Evolutionary conservation across 257 asterid species (phyloP), one percentile per base, ranked within the genome.

Genomic region (Solanum peruvianum): DNA sequence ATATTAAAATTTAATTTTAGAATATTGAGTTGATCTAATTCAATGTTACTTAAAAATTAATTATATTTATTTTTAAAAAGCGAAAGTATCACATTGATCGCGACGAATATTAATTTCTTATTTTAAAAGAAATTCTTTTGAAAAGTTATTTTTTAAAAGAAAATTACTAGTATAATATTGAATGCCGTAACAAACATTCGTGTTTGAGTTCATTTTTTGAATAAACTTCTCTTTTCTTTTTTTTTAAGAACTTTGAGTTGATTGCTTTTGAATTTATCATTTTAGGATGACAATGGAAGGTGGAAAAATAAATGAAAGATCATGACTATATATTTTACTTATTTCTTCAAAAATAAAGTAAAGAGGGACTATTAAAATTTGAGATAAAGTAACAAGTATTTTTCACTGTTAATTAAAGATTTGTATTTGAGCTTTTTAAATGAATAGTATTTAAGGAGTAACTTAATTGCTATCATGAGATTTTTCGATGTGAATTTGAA

Each of bases 401-500:
- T 69, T 14, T 69, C 11, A 27, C 12, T 0, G 1, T 69, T 69
- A 7, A 14, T 69, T 7, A 69, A 0, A 31, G 2, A 69, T 69
- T 69, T 69, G 23, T 69, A 8, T 69, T 1, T 4, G 23, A 31
- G 23, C 2, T 69, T 14, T 29, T 5, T 6, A 6, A 6, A 29
- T 29, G 6, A 29, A 67, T 67, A 8, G 2, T 12, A 27, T 67
- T 67, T 25, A 3, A n/a, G 2, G 0, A 25, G 2, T 3, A 39
- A 39, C 10, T 12, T 6, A 27, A 3, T 0, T 66, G 3, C 5
- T 6, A 64, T 25, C 0, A 9, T 64, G 11, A 66, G 21, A 0
- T 1, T 13, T 66, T 25, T 27, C 0, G 0, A 3, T 66, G 9
- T 10, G 2, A 62, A 62, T 10, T n/a, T 11, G 7, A 62, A 62